phyloP scores from a whole-genome alignment of 495 filamentous ascomycete genomes.

The Evernia prunastri region DNA sequence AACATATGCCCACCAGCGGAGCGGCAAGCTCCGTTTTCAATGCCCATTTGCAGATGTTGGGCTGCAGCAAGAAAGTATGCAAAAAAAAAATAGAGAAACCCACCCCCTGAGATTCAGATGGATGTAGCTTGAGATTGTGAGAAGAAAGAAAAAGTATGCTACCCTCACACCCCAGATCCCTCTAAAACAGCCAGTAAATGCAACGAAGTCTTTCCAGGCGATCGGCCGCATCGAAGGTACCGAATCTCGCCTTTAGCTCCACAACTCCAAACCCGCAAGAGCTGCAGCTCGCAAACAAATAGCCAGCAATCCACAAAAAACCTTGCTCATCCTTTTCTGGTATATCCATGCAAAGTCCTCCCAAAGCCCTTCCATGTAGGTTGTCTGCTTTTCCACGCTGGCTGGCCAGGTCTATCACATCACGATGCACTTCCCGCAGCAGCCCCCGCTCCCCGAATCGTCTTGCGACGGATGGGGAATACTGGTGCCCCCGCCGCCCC shows the following conservation, averaged over 20 bases:
- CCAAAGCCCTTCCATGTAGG: neutral
- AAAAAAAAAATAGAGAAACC: neutral
- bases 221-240: constrained; percentile 14
- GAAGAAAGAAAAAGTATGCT: neutral
- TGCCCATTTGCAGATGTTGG: neutral
- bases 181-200: neutral
- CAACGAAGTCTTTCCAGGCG: constrained; percentile 12
- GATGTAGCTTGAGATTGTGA: neutral
- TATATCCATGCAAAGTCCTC: constrained; percentile 19
- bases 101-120: constrained; percentile 1
- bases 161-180: constrained; percentile 4
- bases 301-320: neutral
- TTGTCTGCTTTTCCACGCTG: neutral
- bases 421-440: constrained; percentile 80
- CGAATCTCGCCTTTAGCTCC: constrained; percentile 1
- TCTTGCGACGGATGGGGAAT: constrained; percentile 62
- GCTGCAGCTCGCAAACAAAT: constrained; percentile 1
- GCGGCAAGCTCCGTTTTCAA: neutral
- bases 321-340: constrained; percentile 8
- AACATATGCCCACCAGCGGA: neutral
- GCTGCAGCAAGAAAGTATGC: neutral
- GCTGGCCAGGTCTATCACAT: constrained; percentile 57
- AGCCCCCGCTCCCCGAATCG: constrained; percentile 57
- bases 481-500: constrained; percentile 55
- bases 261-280: constrained; percentile 5